phyloP scores from a whole-genome alignment of 2,329 filamentous ascomycete species.

The Plectosphaerella sp. region DNA sequence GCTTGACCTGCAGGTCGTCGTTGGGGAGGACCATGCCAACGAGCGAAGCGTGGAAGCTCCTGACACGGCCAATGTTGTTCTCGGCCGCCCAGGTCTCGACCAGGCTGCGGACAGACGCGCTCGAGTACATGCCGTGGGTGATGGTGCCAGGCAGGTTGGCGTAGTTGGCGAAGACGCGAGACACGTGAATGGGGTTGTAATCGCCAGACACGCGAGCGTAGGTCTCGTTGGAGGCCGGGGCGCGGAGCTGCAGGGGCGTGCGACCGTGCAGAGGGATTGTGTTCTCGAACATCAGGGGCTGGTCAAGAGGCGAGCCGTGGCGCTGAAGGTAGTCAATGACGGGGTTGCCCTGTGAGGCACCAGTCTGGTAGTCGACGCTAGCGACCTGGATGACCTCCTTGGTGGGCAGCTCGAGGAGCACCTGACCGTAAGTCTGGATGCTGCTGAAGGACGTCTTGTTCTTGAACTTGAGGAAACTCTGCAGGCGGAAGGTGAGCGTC shows the following conservation, averaged over 20 bases:
- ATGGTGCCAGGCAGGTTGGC: slow-evolving; percentile 95
- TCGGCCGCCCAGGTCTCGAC: slow-evolving; percentile 99
- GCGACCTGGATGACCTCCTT: slow-evolving; percentile 97
- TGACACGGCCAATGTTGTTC: slow-evolving; percentile 95
- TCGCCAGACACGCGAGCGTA: slow-evolving; percentile 97
- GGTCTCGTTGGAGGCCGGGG: slow-evolving; percentile 93
- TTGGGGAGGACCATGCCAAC: slow-evolving; percentile 99
- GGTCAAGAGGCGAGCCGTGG: slow-evolving; percentile 87
- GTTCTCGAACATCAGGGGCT: slow-evolving; percentile 96
- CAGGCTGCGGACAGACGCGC: slow-evolving; percentile 88
- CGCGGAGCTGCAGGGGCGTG: slow-evolving; percentile 80
- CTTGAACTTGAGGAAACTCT: slow-evolving; percentile 90
- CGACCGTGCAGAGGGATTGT: slow-evolving; percentile 92
- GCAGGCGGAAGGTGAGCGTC: slow-evolving; percentile 92
- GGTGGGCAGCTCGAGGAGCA: slow-evolving; percentile 87
- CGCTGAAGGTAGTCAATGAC: slow-evolving; percentile 94
- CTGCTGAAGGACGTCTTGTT: slow-evolving; percentile 88
- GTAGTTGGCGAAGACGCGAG: slow-evolving; percentile 91
- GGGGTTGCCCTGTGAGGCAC: slow-evolving; percentile 88
- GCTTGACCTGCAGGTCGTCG: slow-evolving; percentile 88
- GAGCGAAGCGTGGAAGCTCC: slow-evolving; percentile 93
- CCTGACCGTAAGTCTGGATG: slow-evolving; percentile 88
- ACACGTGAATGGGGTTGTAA: slow-evolving; percentile 98
- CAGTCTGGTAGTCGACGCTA: slow-evolving; percentile 93
- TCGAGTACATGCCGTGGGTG: slow-evolving; percentile 99